phyloP scores from a whole-genome alignment of 306 rosid genomes.

The Trifolium pratense region DNA sequence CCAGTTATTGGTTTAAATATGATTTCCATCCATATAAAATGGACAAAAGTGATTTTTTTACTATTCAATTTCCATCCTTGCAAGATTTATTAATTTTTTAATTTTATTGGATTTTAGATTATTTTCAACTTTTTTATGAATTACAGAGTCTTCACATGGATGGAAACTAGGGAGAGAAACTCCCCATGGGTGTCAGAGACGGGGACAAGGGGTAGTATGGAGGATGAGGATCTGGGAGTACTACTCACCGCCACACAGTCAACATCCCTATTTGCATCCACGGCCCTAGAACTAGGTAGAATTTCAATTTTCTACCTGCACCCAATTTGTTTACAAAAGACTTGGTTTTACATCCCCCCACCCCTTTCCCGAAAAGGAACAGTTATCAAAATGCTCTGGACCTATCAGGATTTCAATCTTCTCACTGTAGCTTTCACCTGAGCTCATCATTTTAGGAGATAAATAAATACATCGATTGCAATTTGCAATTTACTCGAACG shows the following conservation, averaged over 20 bases:
- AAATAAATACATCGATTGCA: neutral
- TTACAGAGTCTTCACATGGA: no score
- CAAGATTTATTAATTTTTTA: neutral
- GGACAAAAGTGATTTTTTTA: neutral
- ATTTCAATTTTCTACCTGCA: neutral
- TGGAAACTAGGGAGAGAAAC: no score
- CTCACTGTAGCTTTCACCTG: constrained; percentile 6
- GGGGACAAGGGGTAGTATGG: no score
- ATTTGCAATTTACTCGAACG: neutral
- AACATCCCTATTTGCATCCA: neutral
- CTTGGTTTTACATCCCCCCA: neutral
- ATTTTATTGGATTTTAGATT: neutral
- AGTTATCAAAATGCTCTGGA: constrained; percentile 18
- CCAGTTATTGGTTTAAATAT: neutral
- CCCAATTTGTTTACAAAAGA: constrained; percentile 2
- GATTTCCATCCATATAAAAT: neutral
- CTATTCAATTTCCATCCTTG: neutral
- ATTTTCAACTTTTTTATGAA: neutral
- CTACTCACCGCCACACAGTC: neutral
- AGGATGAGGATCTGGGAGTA: no score
- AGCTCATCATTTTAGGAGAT: constrained; percentile 1
- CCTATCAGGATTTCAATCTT: constrained; percentile 7
- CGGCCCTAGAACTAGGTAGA: no score
- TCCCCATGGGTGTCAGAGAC: no score
- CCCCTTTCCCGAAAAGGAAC: neutral